Evolutionary conservation across 768 basidiomycete genomes (phyloP).

Genomic region (Suillus placidus): DNA sequence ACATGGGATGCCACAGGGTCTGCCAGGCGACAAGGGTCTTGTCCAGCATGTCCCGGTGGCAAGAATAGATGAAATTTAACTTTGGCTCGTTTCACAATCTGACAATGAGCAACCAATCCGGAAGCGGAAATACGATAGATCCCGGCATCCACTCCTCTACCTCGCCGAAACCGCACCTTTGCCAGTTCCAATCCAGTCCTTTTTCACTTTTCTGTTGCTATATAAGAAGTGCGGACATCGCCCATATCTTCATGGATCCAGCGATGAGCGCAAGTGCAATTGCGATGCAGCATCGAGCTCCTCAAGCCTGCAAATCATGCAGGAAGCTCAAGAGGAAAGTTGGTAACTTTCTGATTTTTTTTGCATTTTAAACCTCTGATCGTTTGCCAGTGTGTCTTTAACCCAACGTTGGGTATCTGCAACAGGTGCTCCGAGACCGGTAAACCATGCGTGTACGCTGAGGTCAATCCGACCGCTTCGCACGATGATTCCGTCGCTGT

Average conservation of each 20-base stretch:
- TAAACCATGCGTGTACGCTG: conserved; percentile 4
- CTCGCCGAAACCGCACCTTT: conserved; percentile 7
- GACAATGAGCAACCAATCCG: conserved; percentile 4
- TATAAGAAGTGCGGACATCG: neutral
- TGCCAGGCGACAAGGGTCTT: conserved; percentile 6
- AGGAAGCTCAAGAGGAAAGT: conserved; percentile 8
- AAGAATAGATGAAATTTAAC: conserved; percentile 4
- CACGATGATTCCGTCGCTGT: neutral
- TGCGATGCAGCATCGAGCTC: conserved; percentile 6
- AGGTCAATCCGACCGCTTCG: neutral
- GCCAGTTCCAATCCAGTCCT: neutral
- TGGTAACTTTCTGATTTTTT: neutral
- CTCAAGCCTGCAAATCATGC: conserved; percentile 1
- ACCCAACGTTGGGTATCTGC: neutral
- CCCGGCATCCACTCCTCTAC: neutral
- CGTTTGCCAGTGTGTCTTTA: neutral
- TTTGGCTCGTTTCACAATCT: neutral
- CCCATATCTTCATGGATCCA: neutral
- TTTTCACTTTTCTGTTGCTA: conserved; percentile 1
- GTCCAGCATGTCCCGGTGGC: neutral
- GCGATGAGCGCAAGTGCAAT: neutral
- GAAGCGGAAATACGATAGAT: conserved; percentile 5
- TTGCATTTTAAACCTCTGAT: neutral
- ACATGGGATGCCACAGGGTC: neutral
- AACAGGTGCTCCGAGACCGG: conserved; percentile 1